Evolutionary conservation across 768 basidiomycete genomes (phyloP), one percentile per base, ranked within the genome.

Genomic region (Podaxis sp.): DNA sequence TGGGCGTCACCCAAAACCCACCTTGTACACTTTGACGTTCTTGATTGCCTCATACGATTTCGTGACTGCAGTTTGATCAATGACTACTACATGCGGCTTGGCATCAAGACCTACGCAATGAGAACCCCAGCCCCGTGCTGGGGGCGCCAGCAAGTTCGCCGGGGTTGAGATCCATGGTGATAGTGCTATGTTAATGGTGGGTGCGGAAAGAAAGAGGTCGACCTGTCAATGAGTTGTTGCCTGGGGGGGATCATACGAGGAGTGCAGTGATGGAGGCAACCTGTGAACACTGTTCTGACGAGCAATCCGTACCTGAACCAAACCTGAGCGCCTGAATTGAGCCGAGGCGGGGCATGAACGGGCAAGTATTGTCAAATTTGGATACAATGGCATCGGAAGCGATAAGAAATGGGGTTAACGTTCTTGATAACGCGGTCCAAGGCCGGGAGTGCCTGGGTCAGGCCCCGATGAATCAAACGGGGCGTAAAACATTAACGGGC

Each of bases 11-110:
- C 24, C 17, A 24, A 55, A 15, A 65, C 72, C 38, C 56, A 79
- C 79, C 60, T 71, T 69, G 67, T 77, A 77, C 15, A 80, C 66
- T 65, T 79, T 79, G 53, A 80, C 71, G 61, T 77, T 75, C 63
- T 77, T 68, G 30, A 77, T 68, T 40, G 66, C 68, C 11, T 49
- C 46, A 62, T 73, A 75, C 11, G 73, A 73, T 24, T 68, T 55
- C 26, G 65, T 70, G 33, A 75, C 78, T 78, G 67, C 12, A 26
- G 10, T 22, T 1, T 2, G 20, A 44, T 57, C 37, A 57, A 40
- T 26, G 30, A 17, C 24, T 17, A 15, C 15, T 3, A 53, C 6
- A 28, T 33, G 28, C 24, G 33, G 10, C 8, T 10, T 53, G 17
- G 33, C 33, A 56, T 37, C 36, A 56, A 20, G 15, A 49, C 73